A percentile compares a stretch with the other conserved stretches of the same genome.
These are phyloP conservation scores for Plicaturopsis crispa DNA, from an alignment of 768 basidiomycete genomes.

Conservation along the genomic window DNA sequence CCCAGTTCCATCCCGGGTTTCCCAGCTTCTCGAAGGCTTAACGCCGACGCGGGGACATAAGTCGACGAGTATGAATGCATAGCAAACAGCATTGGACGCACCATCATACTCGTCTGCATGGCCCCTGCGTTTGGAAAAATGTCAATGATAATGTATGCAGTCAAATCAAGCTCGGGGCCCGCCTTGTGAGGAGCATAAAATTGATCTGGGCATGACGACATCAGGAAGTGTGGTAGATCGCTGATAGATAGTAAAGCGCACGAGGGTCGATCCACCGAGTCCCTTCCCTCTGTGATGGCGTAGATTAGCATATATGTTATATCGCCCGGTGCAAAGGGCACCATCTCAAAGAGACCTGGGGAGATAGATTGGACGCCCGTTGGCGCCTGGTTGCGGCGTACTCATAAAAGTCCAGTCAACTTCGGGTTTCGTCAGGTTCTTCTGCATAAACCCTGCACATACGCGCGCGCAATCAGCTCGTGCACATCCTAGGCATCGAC, in stretches of 20 bases:
- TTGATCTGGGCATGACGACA: conserved; percentile 9
- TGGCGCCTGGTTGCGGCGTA: conserved; percentile 15
- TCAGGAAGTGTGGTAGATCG: too few relatives aligned
- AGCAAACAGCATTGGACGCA: too few relatives aligned
- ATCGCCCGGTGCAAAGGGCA: too few relatives aligned
- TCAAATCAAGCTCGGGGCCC: too few relatives aligned
- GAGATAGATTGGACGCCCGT: conserved; percentile 10
- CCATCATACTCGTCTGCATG: conserved; percentile 13
- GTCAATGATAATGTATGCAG: too few relatives aligned
- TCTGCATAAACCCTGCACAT: too few relatives aligned
- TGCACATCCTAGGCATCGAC: too few relatives aligned
- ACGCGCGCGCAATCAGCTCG: too few relatives aligned
- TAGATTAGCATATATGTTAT: too few relatives aligned
- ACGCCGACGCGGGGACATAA: conserved; percentile 6
- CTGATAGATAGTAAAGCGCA: too few relatives aligned
- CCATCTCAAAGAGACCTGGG: too few relatives aligned
- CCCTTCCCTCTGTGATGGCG: conserved; percentile 14
- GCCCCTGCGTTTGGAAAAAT: conserved; percentile 10
- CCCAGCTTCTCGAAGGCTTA: conserved; percentile 14
- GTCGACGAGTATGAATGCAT: not conserved
- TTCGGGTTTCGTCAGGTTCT: too few relatives aligned
- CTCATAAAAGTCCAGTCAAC: conserved; percentile 20
- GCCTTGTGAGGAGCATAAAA: conserved; percentile 10
- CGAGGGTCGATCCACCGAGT: conserved; percentile 14
- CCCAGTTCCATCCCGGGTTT: conserved; percentile 13